Percentiles rank a stretch among this genome's conserved stretches.
phyloP scores from a whole-genome alignment of 2,329 filamentous ascomycete species.

The Phialemoniopsis sp. region DNA sequence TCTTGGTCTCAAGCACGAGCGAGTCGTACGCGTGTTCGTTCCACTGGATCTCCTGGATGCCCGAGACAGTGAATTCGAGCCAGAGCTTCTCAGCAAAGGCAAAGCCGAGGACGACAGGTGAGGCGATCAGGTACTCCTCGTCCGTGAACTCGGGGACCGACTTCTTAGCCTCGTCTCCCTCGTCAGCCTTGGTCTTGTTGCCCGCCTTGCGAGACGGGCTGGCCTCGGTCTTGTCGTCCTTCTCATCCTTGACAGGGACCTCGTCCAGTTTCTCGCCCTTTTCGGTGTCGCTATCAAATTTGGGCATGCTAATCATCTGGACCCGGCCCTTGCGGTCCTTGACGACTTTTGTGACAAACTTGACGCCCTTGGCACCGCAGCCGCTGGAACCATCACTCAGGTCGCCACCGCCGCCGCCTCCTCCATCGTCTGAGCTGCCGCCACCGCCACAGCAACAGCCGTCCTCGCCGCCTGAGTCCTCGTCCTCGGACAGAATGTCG shows the following conservation, averaged over 20 bases:
- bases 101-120: slow-evolving; percentile 81
- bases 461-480: slow-evolving; percentile 39
- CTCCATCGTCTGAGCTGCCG: slow-evolving; percentile 24
- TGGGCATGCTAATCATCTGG: slow-evolving; percentile 24
- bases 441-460: slow-evolving; percentile 16
- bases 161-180: slow-evolving; percentile 20
- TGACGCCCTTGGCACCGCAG: slow-evolving; percentile 32
- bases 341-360: slow-evolving; percentile 48
- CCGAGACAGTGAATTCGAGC: slow-evolving; percentile 81
- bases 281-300: slow-evolving; percentile 26
- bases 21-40: slow-evolving; percentile 80
- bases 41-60: slow-evolving; percentile 78
- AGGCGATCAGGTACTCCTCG: slow-evolving; percentile 80
- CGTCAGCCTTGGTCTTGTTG: slow-evolving; percentile 18
- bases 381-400: slow-evolving; percentile 20
- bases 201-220: slow-evolving; percentile 1
- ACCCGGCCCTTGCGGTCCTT: slow-evolving; percentile 36
- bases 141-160: slow-evolving; percentile 61
- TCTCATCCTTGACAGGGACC: slow-evolving; percentile 28
- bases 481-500: slow-evolving; percentile 49
- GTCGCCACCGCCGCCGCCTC: slow-evolving; percentile 25
- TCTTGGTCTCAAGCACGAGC: slow-evolving; percentile 63
- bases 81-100: slow-evolving; percentile 85
- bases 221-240: slow-evolving; percentile 4
- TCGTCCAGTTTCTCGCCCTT: slow-evolving; percentile 37